Evolutionary conservation across 2,329 filamentous ascomycete genomes (phyloP).

Genomic region (Fusarium torreyae): DNA sequence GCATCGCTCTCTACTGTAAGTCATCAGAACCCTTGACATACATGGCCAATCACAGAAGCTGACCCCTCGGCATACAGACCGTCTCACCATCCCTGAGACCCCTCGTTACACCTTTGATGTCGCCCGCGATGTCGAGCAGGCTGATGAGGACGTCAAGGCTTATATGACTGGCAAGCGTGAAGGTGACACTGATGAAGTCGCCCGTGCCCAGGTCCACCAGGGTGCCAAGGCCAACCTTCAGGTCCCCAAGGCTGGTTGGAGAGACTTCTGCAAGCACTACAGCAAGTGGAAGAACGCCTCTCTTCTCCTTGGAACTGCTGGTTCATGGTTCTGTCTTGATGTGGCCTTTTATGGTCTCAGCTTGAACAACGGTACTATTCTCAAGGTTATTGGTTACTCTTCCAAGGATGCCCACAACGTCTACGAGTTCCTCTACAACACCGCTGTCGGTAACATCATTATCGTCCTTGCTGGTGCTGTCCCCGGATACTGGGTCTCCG

Average conservation of each 20-base stretch:
- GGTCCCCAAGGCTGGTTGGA: slow-evolving; percentile 78
- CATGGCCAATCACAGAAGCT: slow-evolving; percentile 1
- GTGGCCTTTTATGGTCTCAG: slow-evolving; percentile 77
- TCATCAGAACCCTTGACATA: neutral
- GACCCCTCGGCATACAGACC: slow-evolving; percentile 53
- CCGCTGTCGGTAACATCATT: slow-evolving; percentile 83
- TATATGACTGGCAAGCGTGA: slow-evolving; percentile 77
- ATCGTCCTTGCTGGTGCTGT: slow-evolving; percentile 84
- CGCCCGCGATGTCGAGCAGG: slow-evolving; percentile 80
- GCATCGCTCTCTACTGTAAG: slow-evolving; percentile 82
- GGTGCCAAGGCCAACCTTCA: slow-evolving; percentile 69
- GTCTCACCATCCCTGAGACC: slow-evolving; percentile 88
- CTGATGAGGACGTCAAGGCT: slow-evolving; percentile 79
- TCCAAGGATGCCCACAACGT: slow-evolving; percentile 64
- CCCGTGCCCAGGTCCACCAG: slow-evolving; percentile 71
- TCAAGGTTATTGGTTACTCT: slow-evolving; percentile 80
- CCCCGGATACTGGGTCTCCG: slow-evolving; percentile 86
- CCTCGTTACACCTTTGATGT: slow-evolving; percentile 91
- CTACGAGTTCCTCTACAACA: slow-evolving; percentile 80
- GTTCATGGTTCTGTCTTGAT: slow-evolving; percentile 85
- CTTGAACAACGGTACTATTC: slow-evolving; percentile 82
- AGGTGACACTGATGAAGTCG: slow-evolving; percentile 76
- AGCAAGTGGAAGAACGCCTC: slow-evolving; percentile 78
- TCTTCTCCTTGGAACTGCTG: slow-evolving; percentile 82
- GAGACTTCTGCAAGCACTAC: slow-evolving; percentile 81